Base-by-base conservation (phyloP, 768 basidiomycete genomes). In the Mycena metata region DNA sequence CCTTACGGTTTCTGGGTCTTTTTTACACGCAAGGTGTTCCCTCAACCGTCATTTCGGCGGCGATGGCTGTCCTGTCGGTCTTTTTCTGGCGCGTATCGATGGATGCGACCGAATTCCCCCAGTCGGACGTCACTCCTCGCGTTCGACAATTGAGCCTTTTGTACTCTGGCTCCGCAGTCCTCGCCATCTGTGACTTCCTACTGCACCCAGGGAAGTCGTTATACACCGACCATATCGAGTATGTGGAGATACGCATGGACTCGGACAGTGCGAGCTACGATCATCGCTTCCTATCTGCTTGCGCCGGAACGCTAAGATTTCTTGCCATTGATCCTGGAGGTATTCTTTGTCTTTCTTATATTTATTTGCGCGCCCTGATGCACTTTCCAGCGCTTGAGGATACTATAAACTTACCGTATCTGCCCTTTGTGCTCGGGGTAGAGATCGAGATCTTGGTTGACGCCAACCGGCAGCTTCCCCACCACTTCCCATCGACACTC, bases 371-470 rank as follows among this genome's bases (percentile, higher is more conserved):
- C 17, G 36, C n/a, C 26, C 49, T 54, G 47, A 42, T 41, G 6
- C 35, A 30, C 30, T 30, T 30, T 30, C 41, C 42, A 65, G 64
- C 49, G 26, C 41, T 51, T 12, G n/a, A 23, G 11, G 30, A 35
- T 15, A 57, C n/a, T n/a, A n/a, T 66, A 23, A 42, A 13, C 21
- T 35, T 66, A 16, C 64, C 57, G 2, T 50, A 59, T 24, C 47
- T 66, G 2, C 64, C 64, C 2, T 21, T 52, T 15, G 57, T 66
- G 15, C 57, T 24, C 13, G 30, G 13, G 5, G 1, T 59, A 0
- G 49, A 66, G 41, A 42, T 66, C 17, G 59, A 52, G 30, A 42
- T 66, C 30, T 43, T 66, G 33, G 57, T 66, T 15, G 64, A 42
- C 50, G 2, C 13, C 16, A 19, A 12, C 19, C 17, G 57, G 11